Evolutionary conservation across 495 filamentous ascomycete genomes (phyloP).

Genomic region (Penicillium daleae): DNA sequence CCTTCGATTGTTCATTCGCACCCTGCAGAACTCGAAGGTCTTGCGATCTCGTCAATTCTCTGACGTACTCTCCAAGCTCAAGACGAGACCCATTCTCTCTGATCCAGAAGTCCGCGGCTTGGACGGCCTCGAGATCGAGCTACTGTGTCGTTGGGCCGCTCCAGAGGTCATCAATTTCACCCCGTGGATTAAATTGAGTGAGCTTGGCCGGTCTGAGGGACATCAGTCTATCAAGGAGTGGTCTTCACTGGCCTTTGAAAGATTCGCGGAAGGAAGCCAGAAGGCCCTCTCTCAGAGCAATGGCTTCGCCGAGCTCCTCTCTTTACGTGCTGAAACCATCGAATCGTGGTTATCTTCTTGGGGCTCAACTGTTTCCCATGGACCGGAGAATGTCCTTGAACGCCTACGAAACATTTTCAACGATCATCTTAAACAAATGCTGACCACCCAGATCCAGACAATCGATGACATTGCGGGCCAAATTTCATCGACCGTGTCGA

Average conservation of each 20-base stretch:
- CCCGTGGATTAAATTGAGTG: slow-evolving; percentile 86
- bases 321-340: slow-evolving; percentile 69
- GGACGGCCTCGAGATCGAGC: slow-evolving; percentile 76
- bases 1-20: slow-evolving; percentile 73
- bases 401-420: slow-evolving; percentile 72
- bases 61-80: slow-evolving; percentile 70
- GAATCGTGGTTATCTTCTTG: slow-evolving; percentile 70
- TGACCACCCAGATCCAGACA: slow-evolving; percentile 60
- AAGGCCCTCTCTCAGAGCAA: slow-evolving; percentile 55
- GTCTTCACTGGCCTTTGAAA: slow-evolving; percentile 71
- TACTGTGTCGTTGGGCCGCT: slow-evolving; percentile 80
- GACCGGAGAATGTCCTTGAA: slow-evolving; percentile 64
- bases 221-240: slow-evolving; percentile 69
- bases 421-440: slow-evolving; percentile 58
- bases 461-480: slow-evolving; percentile 63
- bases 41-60: slow-evolving; percentile 73
- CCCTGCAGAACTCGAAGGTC: slow-evolving; percentile 73
- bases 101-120: slow-evolving; percentile 66
- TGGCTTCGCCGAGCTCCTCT: slow-evolving; percentile 68
- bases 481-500: slow-evolving; percentile 46
- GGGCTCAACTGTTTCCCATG: slow-evolving; percentile 45
- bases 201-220: slow-evolving; percentile 67
- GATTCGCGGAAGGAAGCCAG: slow-evolving; percentile 62
- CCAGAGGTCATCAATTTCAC: slow-evolving; percentile 85
- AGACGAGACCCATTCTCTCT: slow-evolving; percentile 68